A percentile compares a stretch with the other conserved stretches of the same genome.
phyloP scores from a whole-genome alignment of 1,284 basidiomycete species.

The Cutaneotrichosporon mucoides region DNA sequence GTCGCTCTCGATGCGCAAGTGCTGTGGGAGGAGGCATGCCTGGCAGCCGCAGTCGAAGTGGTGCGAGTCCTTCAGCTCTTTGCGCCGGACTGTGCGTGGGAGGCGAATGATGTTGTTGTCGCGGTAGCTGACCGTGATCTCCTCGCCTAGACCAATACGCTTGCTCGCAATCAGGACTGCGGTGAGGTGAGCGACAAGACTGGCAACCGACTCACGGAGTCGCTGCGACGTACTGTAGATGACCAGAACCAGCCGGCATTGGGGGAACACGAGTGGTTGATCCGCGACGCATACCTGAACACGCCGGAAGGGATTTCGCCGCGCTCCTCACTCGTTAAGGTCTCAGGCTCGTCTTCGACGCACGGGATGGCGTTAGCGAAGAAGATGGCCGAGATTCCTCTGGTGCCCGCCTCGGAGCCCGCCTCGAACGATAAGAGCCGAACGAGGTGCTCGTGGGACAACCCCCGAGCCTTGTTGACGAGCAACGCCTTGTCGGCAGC shows the following conservation, averaged over 20 bases:
- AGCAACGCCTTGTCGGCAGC: background rate
- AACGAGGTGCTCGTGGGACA: background rate
- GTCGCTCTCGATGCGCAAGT: background rate
- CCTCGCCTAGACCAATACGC: background rate
- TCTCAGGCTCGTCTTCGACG: background rate
- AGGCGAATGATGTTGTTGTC: background rate
- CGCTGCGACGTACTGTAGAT: background rate
- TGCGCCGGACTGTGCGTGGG: background rate
- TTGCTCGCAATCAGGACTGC: background rate
- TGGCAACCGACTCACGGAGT: background rate
- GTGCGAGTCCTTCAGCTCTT: background rate
- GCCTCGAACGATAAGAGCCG: background rate
- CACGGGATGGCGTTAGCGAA: conserved; percentile 7
- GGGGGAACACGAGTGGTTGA: conserved; percentile 29
- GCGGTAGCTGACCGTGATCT: background rate
- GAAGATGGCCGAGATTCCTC: background rate
- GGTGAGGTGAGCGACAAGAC: background rate
- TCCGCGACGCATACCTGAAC: conserved; percentile 21
- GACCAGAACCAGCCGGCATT: conserved; percentile 29
- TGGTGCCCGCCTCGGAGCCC: background rate
- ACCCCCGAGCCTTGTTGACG: background rate
- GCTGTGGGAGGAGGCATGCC: background rate
- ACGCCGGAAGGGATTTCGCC: conserved; percentile 9
- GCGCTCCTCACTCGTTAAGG: background rate
- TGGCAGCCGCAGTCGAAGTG: background rate